phyloP scores from a whole-genome alignment of 1,139 yeast species.

The Candida glucosophila region DNA sequence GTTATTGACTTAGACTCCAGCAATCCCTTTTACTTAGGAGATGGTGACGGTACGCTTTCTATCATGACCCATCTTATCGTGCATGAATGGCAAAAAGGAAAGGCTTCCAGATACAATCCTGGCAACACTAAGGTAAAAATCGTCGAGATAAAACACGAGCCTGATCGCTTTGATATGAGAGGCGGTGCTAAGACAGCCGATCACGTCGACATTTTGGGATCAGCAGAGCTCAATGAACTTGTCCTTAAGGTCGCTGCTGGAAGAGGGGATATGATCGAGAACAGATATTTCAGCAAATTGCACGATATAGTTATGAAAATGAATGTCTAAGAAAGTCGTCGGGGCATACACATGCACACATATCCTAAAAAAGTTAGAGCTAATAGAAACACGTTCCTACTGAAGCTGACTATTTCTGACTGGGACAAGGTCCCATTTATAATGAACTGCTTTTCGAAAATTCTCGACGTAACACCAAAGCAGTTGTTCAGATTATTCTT shows the following conservation, averaged over 20 bases:
- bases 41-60: constrained; percentile 96
- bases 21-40: constrained; percentile 68
- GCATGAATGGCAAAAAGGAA: constrained; percentile 77
- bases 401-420: too few relatives aligned
- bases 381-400: constrained; percentile 1
- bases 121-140: constrained; percentile 62
- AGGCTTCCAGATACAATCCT: constrained; percentile 68
- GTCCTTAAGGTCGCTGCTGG: constrained; percentile 80
- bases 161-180: constrained; percentile 85
- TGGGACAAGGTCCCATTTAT: constrained; percentile 1
- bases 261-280: constrained; percentile 54
- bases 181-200: constrained; percentile 98
- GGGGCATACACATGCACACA: too few relatives aligned
- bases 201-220: constrained; percentile 92
- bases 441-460: background rate
- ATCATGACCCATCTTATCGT: constrained; percentile 68
- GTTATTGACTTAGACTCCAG: constrained; percentile 54
- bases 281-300: constrained; percentile 52
- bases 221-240: constrained; percentile 85
- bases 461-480: background rate
- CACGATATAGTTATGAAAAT: constrained; percentile 46
- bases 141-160: constrained; percentile 89
- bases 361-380: constrained; percentile 1
- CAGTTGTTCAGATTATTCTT: background rate
- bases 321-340: constrained; percentile 24